Conservation (phyloP, 176 grass and related monocot genomes). For the Guadua angustifolia region DNA sequence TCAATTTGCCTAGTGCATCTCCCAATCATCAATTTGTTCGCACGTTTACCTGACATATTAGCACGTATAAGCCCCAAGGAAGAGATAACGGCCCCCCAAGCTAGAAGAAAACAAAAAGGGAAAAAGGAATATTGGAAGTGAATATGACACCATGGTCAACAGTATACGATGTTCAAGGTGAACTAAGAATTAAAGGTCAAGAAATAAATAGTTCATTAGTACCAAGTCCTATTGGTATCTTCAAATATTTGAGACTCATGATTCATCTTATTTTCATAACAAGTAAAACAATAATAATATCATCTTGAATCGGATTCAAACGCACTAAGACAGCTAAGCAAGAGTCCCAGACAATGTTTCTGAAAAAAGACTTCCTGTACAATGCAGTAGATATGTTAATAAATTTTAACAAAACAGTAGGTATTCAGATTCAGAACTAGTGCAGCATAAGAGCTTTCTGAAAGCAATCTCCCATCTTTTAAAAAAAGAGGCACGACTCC, state of each 20-base stretch:
- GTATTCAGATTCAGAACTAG: background rate
- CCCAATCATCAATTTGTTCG: background rate
- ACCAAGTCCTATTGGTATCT: background rate
- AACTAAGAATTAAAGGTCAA: background rate
- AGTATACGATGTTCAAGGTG: background rate
- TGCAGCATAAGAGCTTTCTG: background rate
- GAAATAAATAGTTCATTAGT: background rate
- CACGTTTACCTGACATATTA: slow-evolving; percentile 84
- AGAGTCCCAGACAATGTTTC: background rate
- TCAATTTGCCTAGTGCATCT: background rate
- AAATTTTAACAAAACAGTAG: background rate
- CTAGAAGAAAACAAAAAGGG: slow-evolving; percentile 37
- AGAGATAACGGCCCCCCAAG: slow-evolving; percentile 86
- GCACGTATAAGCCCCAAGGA: slow-evolving; percentile 96
- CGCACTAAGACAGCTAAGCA: slow-evolving; percentile 26
- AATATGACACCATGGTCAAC: background rate
- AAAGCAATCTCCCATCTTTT: background rate
- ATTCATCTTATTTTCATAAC: background rate
- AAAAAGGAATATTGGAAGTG: slow-evolving; percentile 18
- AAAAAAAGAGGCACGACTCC: background rate
- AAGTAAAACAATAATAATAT: background rate
- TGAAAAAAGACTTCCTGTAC: background rate
- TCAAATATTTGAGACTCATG: background rate
- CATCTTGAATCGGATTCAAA: slow-evolving; percentile 12
- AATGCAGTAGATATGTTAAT: background rate